Percentiles rank a stretch among this genome's conserved stretches.
Conservation (phyloP, 768 basidiomycete species). For the Amanita polypyramis region DNA sequence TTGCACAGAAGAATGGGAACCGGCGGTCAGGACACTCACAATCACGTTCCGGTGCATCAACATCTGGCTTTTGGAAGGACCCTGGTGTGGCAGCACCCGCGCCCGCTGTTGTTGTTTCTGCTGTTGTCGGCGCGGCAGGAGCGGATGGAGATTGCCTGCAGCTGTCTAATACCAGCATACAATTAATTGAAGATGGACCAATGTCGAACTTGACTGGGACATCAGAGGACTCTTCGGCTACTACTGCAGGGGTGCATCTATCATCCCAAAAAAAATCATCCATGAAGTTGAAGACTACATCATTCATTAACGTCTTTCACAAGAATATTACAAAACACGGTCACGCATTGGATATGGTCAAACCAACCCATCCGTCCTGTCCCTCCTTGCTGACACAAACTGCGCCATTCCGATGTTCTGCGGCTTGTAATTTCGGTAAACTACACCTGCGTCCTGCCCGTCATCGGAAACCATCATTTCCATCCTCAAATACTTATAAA, state of each 20-base stretch:
- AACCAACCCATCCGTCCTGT: conserved; percentile 11
- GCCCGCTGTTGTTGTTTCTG: conserved; percentile 42
- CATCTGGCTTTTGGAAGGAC: conserved; percentile 38
- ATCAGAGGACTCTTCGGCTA: conserved; percentile 31
- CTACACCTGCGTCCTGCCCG: conserved; percentile 23
- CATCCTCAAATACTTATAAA: conserved; percentile 29
- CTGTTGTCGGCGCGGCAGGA: conserved; percentile 34
- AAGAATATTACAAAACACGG: conserved; percentile 14
- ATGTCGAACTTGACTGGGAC: not conserved
- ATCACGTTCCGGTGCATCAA: conserved; percentile 27
- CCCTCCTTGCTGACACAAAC: conserved; percentile 58
- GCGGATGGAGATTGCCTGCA: conserved; percentile 29
- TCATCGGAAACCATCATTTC: conserved; percentile 28
- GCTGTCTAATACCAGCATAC: conserved; percentile 16
- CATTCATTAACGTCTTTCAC: conserved; percentile 17
- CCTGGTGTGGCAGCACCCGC: conserved; percentile 41
- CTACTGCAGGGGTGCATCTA: conserved; percentile 27
- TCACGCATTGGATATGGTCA: conserved; percentile 7
- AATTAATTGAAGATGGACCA: not conserved
- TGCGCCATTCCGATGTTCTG: conserved; percentile 31
- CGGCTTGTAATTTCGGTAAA: conserved; percentile 18
- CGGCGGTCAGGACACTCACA: conserved; percentile 19
- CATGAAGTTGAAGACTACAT: conserved; percentile 15
- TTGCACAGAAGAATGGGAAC: not conserved
- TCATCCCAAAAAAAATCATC: conserved; percentile 29